Evolutionary conservation across 805 yeast species (phyloP).

Genomic region (Hanseniaspora occidentalis): DNA sequence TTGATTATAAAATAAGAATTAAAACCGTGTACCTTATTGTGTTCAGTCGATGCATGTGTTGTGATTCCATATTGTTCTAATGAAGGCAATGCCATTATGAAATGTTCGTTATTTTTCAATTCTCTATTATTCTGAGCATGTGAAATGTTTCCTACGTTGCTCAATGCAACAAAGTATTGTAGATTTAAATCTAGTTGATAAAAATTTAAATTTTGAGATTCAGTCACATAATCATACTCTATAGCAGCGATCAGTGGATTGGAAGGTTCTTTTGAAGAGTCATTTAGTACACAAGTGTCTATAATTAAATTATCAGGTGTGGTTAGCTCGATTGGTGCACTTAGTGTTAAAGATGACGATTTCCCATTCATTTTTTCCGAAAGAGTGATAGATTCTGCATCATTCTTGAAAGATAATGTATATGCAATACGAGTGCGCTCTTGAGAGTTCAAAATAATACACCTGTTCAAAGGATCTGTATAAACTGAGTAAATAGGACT

Average conservation of each 20-base stretch:
- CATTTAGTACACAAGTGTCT: constrained; percentile 4
- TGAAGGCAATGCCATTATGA: constrained; percentile 56
- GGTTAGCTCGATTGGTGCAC: constrained; percentile 66
- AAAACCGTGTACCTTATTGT: no score
- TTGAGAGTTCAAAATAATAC: constrained; percentile 55
- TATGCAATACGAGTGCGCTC: no score
- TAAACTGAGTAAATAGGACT: constrained; percentile 65
- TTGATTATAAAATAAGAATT: constrained; percentile 13
- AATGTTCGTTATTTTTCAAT: constrained; percentile 31
- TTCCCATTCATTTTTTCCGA: constrained; percentile 18
- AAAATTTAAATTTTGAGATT: constrained; percentile 35
- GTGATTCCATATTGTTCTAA: constrained; percentile 14
- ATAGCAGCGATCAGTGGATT: constrained; percentile 61
- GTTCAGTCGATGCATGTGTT: constrained; percentile 5
- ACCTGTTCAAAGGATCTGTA: constrained; percentile 61
- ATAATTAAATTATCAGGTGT: constrained; percentile 40
- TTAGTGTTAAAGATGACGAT: constrained; percentile 27
- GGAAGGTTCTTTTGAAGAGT: constrained; percentile 46
- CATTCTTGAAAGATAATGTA: no score
- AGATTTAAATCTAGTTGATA: constrained; percentile 82
- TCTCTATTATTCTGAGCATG: no score
- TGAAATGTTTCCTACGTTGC: constrained; percentile 22
- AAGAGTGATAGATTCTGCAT: no score
- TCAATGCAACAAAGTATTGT: constrained; percentile 52
- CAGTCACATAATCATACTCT: constrained; percentile 17